Percentiles rank a stretch among this genome's conserved stretches.
Conservation (phyloP, 177 flowering plant genomes). For the Vitis hybrid region DNA sequence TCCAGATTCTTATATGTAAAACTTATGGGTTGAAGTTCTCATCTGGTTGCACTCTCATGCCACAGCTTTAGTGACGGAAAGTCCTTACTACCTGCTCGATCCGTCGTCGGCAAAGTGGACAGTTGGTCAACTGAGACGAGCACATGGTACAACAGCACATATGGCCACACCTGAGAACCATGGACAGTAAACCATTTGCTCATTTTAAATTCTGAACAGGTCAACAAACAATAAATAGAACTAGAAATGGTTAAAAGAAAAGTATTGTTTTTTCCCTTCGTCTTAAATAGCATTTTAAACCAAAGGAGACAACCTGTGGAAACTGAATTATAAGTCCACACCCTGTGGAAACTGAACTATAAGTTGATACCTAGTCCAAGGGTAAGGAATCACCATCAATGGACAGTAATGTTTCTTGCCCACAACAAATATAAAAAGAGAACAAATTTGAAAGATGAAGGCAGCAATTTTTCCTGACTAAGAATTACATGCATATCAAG, state of each 20-base stretch:
- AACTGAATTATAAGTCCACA: not conserved
- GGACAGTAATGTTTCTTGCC: not conserved
- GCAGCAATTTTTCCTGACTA: not conserved
- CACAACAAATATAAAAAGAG: not conserved
- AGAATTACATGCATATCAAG: not conserved
- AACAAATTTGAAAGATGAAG: not conserved
- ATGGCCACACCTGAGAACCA: slow-evolving; percentile 85
- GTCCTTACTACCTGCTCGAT: slow-evolving; percentile 78
- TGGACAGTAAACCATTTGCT: not conserved
- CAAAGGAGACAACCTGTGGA: not conserved
- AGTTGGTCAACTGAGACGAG: slow-evolving; percentile 73
- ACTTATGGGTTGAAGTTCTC: not conserved
- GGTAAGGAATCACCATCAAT: not conserved
- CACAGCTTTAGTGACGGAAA: slow-evolving; percentile 64
- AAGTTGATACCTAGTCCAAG: not conserved
- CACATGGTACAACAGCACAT: slow-evolving; percentile 92
- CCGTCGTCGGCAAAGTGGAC: slow-evolving; percentile 87
- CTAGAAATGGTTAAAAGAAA: not conserved
- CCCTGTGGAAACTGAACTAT: not conserved
- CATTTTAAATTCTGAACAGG: not conserved
- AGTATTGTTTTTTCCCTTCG: not conserved
- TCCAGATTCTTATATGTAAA: not conserved
- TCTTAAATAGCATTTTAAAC: not conserved
- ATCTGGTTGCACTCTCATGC: not conserved
- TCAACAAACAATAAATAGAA: not conserved